Evolutionary conservation across 768 basidiomycete genomes (phyloP).

Genomic region (Asterophora parasitica): DNA sequence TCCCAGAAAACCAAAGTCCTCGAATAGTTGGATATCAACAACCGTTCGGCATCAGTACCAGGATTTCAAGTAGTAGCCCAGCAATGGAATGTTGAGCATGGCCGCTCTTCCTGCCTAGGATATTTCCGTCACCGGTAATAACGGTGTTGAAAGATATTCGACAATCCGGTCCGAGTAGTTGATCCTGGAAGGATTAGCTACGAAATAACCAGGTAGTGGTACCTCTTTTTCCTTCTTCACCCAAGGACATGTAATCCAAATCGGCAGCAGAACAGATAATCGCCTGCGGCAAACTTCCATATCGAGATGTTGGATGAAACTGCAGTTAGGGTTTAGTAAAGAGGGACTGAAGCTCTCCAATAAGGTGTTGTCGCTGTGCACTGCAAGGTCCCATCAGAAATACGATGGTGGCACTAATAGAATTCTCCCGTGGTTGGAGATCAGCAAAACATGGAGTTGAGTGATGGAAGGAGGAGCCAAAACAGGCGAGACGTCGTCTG

Average conservation of each 20-base stretch:
- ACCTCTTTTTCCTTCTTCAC: neutral
- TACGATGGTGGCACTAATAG: conserved; percentile 1
- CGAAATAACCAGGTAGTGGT: neutral
- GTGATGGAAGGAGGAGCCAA: neutral
- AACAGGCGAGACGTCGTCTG: neutral
- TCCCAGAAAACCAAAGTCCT: neutral
- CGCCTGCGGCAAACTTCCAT: neutral
- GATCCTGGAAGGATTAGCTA: neutral
- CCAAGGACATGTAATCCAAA: neutral
- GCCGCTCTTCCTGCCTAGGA: neutral
- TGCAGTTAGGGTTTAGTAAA: conserved; percentile 6
- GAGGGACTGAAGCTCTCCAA: neutral
- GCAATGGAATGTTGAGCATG: neutral
- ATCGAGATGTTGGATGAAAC: neutral
- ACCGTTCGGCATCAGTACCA: neutral
- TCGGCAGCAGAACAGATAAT: too few species aligned
- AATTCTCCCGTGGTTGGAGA: neutral
- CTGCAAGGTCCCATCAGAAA: conserved; percentile 3
- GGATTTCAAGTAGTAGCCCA: neutral
- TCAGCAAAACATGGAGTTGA: neutral
- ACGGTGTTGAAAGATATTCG: conserved; percentile 9
- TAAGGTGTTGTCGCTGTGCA: neutral
- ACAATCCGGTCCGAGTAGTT: neutral
- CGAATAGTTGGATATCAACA: neutral
- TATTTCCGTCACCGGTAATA: neutral